Conservation (phyloP, 345 rosid species). For the Theobroma cacao region DNA sequence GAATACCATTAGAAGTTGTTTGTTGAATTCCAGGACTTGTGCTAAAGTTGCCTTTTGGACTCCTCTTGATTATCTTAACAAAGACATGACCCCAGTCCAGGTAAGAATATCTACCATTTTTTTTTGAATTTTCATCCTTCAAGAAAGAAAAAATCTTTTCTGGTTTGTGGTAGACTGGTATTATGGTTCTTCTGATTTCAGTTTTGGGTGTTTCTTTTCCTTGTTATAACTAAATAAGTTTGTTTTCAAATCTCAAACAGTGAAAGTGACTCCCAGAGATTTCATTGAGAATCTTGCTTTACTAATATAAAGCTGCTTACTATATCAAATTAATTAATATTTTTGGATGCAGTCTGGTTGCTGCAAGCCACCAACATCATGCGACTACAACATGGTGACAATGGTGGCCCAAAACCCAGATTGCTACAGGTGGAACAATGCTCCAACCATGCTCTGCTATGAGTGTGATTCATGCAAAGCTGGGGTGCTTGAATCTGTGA, state of each 20-base stretch:
- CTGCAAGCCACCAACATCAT: conserved; percentile 93
- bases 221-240: too few species aligned
- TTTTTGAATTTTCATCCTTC: not conserved
- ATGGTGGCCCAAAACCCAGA: conserved; percentile 65
- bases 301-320: not conserved
- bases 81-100: conserved; percentile 75
- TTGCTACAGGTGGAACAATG: conserved; percentile 82
- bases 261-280: not conserved
- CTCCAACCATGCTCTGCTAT: conserved; percentile 53
- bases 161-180: not conserved
- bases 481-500: conserved; percentile 74
- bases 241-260: too few species aligned
- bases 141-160: not conserved
- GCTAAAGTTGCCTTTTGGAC: conserved; percentile 68
- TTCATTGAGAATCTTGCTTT: not conserved
- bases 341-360: conserved; percentile 68
- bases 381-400: conserved; percentile 58
- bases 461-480: conserved; percentile 98
- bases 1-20: conserved; percentile 65
- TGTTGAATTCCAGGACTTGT: conserved; percentile 72
- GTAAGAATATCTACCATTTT: conserved; percentile 21
- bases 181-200: not conserved
- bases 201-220: not conserved
- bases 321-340: too few species aligned
- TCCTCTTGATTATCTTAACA: conserved; percentile 71